A percentile compares a stretch with the other conserved stretches of the same genome.
These are phyloP conservation scores for Chlorella sp. DNA, from an alignment of 139 green algal genomes.

Conservation along the genomic window DNA sequence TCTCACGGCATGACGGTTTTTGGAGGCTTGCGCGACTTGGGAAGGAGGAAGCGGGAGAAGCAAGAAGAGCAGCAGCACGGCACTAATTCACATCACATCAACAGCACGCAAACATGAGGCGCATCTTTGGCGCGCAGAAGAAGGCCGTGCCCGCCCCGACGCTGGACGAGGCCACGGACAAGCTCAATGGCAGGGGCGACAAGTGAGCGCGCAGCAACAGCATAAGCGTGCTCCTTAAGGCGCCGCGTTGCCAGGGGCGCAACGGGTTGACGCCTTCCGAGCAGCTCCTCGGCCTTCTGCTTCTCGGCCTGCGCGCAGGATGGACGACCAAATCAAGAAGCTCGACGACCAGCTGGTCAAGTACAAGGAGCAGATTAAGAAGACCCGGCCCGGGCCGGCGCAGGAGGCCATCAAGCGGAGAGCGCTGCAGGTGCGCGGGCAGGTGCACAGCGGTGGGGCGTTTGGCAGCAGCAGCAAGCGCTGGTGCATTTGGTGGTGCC, in stretches of 20 bases:
- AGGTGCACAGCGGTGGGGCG: no score
- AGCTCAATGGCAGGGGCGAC: constrained; percentile 39
- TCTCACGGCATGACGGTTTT: no score
- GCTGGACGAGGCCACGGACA: constrained; percentile 67
- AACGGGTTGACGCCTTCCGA: neutral
- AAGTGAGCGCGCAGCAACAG: constrained; percentile 32
- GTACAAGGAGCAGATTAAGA: constrained; percentile 83
- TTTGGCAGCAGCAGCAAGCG: no score
- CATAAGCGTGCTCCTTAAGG: neutral
- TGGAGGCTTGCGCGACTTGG: no score
- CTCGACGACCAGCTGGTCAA: constrained; percentile 89
- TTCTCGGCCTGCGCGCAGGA: constrained; percentile 32
- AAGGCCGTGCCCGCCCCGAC: constrained; percentile 60
- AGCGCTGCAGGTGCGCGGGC: constrained; percentile 58
- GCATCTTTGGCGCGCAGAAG: constrained; percentile 89
- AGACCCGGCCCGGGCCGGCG: constrained; percentile 74
- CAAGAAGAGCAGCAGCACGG: no score
- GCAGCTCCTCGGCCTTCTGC: neutral
- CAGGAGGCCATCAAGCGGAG: constrained; percentile 85
- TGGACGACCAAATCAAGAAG: constrained; percentile 92
- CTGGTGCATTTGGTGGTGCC: no score
- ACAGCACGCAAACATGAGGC: constrained; percentile 58
- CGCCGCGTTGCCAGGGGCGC: neutral
- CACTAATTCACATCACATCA: no score
- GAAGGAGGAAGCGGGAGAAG: no score